Base-by-base conservation (phyloP, 73 alveolate genomes). In the Urostyla sp. region DNA sequence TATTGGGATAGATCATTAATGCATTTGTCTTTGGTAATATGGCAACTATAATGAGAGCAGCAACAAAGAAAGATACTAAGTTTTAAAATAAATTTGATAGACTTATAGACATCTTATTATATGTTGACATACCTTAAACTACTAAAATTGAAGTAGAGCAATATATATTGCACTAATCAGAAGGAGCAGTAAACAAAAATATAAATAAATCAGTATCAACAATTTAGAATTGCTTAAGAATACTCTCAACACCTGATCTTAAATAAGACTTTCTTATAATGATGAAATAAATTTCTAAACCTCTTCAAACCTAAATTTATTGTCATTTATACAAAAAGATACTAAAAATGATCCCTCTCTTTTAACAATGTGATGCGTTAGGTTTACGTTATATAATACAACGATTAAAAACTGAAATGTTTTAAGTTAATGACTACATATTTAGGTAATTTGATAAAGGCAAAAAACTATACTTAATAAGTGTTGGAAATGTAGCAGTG, bases 21-120 rank as follows among this genome's bases (percentile, higher is more conserved):
- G 94, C 90, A 3, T 38, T 66, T 56, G 72, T 87, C 24, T 87
- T 87, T 46, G 94, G 94, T 52, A 57, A 63, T 44, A 31, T 87
- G 81, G 87, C 92, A 1, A 88, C 80, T 15, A 27, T 84, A 13
- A 50, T 84, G 61, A 50, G 67, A 7, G 78, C 58, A 7, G 43
- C 75, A 50, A 84, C 73, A 34, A 30, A 74, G 35, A 84, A 84
- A 48, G 83, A 73, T 16, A 31, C 87, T 0, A 13, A 46, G 49
- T 84, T 84, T 36, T 40, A 84, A 46, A 84, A 75, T 21, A 16
- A 74, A 20, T 38, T 84, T 18, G 92, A 84, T 32, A 60, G 84
- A 4, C 78, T 84, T 26, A 84, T 72, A 31, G 60, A 72, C 18
- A 49, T 84, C 0, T 74, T 84, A 88, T 55, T 60, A 38, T 72